Base-by-base conservation (phyloP, 108 stramenopile species). In the Skeletonema costatum region DNA sequence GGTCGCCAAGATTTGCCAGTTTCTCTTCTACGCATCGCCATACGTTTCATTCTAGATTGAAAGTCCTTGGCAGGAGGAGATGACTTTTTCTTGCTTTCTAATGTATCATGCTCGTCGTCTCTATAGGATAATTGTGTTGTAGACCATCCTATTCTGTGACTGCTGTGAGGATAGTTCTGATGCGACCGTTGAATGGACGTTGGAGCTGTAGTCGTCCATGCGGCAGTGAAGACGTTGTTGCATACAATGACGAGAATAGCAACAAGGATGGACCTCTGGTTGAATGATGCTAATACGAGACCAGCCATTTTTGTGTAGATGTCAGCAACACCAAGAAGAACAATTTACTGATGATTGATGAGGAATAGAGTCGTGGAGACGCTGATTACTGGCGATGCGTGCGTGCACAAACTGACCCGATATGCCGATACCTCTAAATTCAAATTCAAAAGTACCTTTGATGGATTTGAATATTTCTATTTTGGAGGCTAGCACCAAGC, bases 11-110 rank as follows among this genome's bases (percentile, higher is more conserved):
- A 48, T 42, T 32, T 41, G 31, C 36, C 39, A 32, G 41, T 61
- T 35, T 32, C 61, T 5, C 36, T 67, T 36, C 33, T 25, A 56
- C 53, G 53, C 7, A 71, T 42, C 31, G 75, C 48, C 5, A 68
- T 61, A 56, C 58, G 70, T 72, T 46, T 75, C 81, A 82, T 82
- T 38, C 71, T 69, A 32, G 62, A 41, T 66, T 71, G 64, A 36
- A 82, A 76, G 50, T 82, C 74, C 19, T 51, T 19, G 19, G n/a
- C 12, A 21, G 50, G 1, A 56, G 25, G 1, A 19, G 77, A 59
- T 75, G 65, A 14, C 8, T 50, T 56, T 33, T 38, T 66, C 29
- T 66, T 17, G 56, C 12, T 62, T 35, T 42, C 36, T 25, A 5
- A 1, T 46, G 70, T 44, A 16, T 33, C 68, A 29, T 68, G 65